Evolutionary conservation across 768 basidiomycete genomes (phyloP), one percentile per base, ranked within the genome.

Genomic region (Suillus subluteus): DNA sequence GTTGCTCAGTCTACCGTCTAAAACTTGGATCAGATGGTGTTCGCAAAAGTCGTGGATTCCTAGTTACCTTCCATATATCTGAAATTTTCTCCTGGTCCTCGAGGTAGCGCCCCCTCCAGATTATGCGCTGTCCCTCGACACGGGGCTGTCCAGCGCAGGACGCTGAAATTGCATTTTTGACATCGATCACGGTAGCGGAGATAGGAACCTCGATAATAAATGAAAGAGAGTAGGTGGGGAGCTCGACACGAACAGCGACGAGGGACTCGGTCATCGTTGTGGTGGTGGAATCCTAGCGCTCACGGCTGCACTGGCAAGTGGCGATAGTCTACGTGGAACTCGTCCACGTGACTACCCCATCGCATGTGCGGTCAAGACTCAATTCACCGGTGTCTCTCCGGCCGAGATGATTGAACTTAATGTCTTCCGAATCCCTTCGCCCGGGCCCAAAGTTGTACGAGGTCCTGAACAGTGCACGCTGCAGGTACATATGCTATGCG

Each of bases 211-310:
- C 78, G 48, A 94, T 71, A 67, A 76, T 74, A 74, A 94, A 90
- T 9, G 91, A 91, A 69, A 82, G 86, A 62, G 88, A 86, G 73
- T 89, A 87, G 40, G 91, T 83, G n/a, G 92, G 91, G 41, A 94
- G 82, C 74, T 94, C 92, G 67, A 94, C 87, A 67, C 84, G 87
- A 62, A 94, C 69, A 64, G 72, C 72, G 62, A 79, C 70, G 55
- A 69, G 66, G 58, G 77, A 71, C 71, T 73, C 73, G 58, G 76
- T 68, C 75, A 74, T 75, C 67, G 59, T 65, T 64, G 56, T 40
- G 62, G 65, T 58, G 50, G 54, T 35, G 21, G 21, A 56, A 13
- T 15, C 40, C 50, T 54, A 30, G 48, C 23, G 48, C 48, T 50
- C 3, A 6, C 3, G 48, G 16, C 16, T 54, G 52, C 16, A 30